Percentiles rank a stretch among this genome's conserved stretches.
Evolutionary conservation across 306 rosid species (phyloP).

Genomic region (Hippophae gyantsensis): DNA sequence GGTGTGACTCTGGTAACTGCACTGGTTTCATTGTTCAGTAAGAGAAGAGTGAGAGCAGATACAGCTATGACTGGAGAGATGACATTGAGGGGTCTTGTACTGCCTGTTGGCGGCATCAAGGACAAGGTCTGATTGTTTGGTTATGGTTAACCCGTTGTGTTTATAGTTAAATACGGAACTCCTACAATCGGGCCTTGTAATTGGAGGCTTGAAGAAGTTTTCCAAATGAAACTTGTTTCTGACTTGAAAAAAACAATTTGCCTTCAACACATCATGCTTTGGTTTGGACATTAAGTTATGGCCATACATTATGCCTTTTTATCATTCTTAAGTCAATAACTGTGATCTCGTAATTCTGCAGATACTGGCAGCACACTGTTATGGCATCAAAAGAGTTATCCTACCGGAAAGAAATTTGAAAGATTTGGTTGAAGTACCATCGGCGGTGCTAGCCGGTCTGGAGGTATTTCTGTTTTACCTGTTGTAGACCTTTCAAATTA

Average conservation of each 20-base stretch:
- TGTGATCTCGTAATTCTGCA: slow-evolving; percentile 24
- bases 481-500: slow-evolving; percentile 4
- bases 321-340: slow-evolving; percentile 1
- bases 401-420: slow-evolving; percentile 90
- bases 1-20: slow-evolving; percentile 98
- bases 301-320: too few relatives aligned
- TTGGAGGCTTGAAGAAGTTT: too few relatives aligned
- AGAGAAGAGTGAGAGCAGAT: slow-evolving; percentile 76
- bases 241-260: too few relatives aligned
- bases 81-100: slow-evolving; percentile 94
- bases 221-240: too few relatives aligned
- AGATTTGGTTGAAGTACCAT: slow-evolving; percentile 87
- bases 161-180: too few relatives aligned
- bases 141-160: background rate
- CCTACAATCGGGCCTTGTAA: too few relatives aligned
- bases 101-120: slow-evolving; percentile 97
- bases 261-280: too few relatives aligned
- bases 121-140: slow-evolving; percentile 56
- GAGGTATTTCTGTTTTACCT: slow-evolving; percentile 46
- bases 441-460: slow-evolving; percentile 61
- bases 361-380: slow-evolving; percentile 93
- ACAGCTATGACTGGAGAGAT: slow-evolving; percentile 99
- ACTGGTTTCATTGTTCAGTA: slow-evolving; percentile 76
- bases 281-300: too few relatives aligned
- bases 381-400: slow-evolving; percentile 80